These are phyloP conservation scores for Hippophae tibetana DNA, from an alignment of 306 rosid genomes.

Conservation along the genomic window DNA sequence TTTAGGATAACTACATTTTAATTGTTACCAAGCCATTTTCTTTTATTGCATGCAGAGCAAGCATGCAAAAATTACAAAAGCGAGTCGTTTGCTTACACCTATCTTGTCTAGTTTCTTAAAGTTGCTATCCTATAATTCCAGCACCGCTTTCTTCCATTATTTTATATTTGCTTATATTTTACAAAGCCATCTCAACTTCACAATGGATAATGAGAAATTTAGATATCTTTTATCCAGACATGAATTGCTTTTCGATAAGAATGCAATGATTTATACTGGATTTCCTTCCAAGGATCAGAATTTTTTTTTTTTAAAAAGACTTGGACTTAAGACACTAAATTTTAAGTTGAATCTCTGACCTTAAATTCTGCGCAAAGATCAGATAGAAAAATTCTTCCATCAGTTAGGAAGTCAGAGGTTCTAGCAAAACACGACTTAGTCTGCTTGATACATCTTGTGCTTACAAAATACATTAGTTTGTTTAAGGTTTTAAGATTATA, in stretches of 20 bases:
- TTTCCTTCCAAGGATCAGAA: too few relatives aligned
- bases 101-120: not conserved
- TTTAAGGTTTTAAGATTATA: not conserved
- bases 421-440: not conserved
- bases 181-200: not conserved
- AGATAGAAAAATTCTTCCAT: too few relatives aligned
- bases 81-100: too few relatives aligned
- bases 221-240: not conserved
- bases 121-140: not conserved
- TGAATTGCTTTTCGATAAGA: not conserved
- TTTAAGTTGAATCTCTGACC: too few relatives aligned
- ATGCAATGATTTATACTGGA: not conserved
- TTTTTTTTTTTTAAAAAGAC: too few relatives aligned
- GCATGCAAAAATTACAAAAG: too few relatives aligned
- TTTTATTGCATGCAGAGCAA: too few relatives aligned
- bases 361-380: too few relatives aligned
- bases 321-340: too few relatives aligned
- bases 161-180: not conserved
- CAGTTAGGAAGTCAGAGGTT: not conserved
- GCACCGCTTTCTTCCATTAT: not conserved
- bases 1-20: too few relatives aligned
- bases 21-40: too few relatives aligned
- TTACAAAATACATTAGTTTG: too few relatives aligned
- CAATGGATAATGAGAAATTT: not conserved
- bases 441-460: not conserved